A percentile compares a stretch with the other conserved stretches of the same genome.
These are phyloP conservation scores for Gremmenia infestans DNA, from an alignment of 2,329 filamentous ascomycete genomes.

Conservation along the genomic window DNA sequence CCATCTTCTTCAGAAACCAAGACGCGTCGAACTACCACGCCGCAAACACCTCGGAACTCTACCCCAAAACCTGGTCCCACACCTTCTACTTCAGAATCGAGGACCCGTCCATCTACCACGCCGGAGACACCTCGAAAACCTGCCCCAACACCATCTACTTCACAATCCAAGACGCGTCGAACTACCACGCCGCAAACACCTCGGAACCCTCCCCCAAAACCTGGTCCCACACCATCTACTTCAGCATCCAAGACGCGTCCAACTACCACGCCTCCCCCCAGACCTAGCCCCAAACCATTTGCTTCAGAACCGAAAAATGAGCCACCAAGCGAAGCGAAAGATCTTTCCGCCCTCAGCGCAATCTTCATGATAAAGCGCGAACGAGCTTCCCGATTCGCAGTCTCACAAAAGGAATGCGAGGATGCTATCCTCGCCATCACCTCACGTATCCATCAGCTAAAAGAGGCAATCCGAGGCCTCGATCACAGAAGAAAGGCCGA, in stretches of 20 bases:
- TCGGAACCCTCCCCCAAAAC: not conserved
- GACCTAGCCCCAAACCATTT: not conserved
- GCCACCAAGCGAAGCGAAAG: not conserved
- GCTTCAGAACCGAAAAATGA: conserved; percentile 8
- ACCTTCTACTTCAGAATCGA: conserved; percentile 5
- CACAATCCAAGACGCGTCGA: no score
- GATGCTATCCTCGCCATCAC: not conserved
- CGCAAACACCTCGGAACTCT: no score
- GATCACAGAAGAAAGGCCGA: conserved; percentile 27
- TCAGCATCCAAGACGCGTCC: not conserved
- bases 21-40: not conserved
- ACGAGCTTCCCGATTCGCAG: not conserved
- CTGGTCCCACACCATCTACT: conserved; percentile 4
- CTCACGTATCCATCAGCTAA: not conserved
- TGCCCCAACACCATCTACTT: no score
- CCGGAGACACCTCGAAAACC: not conserved
- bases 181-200: not conserved
- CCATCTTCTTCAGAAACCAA: conserved; percentile 5
- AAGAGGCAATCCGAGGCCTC: not conserved
- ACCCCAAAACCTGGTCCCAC: no score
- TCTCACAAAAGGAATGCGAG: not conserved
- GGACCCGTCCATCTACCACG: not conserved
- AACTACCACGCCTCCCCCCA: no score
- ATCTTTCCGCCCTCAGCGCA: not conserved
- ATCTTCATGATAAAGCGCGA: not conserved